Evolutionary conservation across 2,329 filamentous ascomycete species (phyloP).

Genomic region (Calonectria montana): DNA sequence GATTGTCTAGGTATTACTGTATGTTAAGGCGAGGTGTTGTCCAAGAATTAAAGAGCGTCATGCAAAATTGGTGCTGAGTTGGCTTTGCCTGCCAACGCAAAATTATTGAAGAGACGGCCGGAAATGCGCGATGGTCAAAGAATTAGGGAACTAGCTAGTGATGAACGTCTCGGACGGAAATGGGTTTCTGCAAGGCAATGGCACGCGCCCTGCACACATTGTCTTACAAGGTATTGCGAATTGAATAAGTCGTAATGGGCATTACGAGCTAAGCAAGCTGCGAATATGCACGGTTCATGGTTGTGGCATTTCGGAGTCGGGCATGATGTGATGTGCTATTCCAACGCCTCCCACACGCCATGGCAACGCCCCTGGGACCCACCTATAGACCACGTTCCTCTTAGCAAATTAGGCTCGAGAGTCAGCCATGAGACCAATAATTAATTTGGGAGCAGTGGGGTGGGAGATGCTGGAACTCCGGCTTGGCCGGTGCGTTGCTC

Average conservation of each 20-base stretch:
- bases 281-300: constrained; percentile 1
- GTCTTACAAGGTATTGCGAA: constrained; percentile 14
- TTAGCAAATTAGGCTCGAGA: not conserved
- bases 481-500: not conserved
- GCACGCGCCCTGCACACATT: not conserved
- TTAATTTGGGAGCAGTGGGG: constrained; percentile 1
- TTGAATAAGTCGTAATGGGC: constrained; percentile 15
- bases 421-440: not conserved
- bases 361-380: not conserved
- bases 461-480: not conserved
- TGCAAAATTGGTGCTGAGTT: not conserved
- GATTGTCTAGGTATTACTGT: not conserved
- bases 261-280: constrained; percentile 13
- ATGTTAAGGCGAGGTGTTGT: not conserved
- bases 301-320: not conserved
- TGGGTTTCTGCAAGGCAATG: not conserved
- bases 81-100: not conserved
- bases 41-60: constrained; percentile 10
- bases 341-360: not conserved
- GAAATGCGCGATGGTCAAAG: not conserved
- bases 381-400: not conserved
- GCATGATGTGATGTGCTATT: constrained; percentile 11
- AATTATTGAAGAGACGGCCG: constrained; percentile 8
- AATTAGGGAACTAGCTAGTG: not conserved
- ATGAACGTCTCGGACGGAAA: constrained; percentile 12